Evolutionary conservation across 1,139 yeast genomes (phyloP), one percentile per base, ranked within the genome.

Genomic region (Arxiozyma slooffiae): DNA sequence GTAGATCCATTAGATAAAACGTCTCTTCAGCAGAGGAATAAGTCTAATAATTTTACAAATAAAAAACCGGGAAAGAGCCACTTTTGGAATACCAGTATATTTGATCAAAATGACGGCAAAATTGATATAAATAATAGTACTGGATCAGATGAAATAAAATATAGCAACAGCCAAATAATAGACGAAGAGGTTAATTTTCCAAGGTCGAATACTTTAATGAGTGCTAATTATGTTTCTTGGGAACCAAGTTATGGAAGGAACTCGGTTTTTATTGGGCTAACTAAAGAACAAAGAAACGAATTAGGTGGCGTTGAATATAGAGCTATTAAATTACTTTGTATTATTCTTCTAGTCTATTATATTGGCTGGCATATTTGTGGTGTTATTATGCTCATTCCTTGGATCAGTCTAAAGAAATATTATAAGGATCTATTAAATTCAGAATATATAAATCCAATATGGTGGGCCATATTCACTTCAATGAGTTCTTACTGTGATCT

Each of bases 261-360:
- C 67, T 90, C 97, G 1, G 85, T 89, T 0, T 90, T 92, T 71
- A 85, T 87, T 3, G 84, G 84, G 30, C 68, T 92, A 51, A 81
- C 87, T 3, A 88, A 81, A 30, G 84, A 79, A 23, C 97, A 92
- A 66, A 87, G 88, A 60, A 94, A 85, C 53, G 98, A 92, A 64
- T 70, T 92, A 42, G 98, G 98, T 26, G 98, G 98, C 44, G 96
- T 92, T 11, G 98, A 92, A 63, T 92, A 92, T 62, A 77, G 97
- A 47, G 88, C 98, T 0, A 76, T 86, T 50, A 87, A 87, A 62
- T 70, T 88, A 8, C 71, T 92, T 52, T 80, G 86, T 49, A 78
- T 77, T 58, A 78, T 92, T 44, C 71, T 90, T 23, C 64, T 81
- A 1, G 50, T 64, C 1, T 90, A 86, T 65, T 88, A 85, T 61